Conservation (phyloP, 768 basidiomycete genomes). For the Termitomyces sp. region DNA sequence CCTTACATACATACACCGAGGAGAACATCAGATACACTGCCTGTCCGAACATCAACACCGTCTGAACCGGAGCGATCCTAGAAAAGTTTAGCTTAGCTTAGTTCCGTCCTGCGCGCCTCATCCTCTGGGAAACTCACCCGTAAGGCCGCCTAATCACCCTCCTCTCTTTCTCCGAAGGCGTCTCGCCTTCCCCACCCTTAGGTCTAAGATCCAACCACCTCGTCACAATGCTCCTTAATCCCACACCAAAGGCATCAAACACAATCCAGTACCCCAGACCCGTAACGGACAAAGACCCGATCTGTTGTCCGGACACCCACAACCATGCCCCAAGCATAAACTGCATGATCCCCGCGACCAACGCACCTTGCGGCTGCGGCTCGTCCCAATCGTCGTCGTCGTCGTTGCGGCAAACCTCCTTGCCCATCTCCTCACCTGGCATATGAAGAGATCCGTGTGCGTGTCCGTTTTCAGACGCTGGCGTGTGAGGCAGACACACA, state of each 20-base stretch:
- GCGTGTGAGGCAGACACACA: slow-evolving; percentile 11
- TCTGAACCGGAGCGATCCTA: slow-evolving; percentile 64
- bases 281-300: slow-evolving; percentile 81
- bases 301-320: slow-evolving; percentile 88
- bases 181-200: slow-evolving; percentile 12
- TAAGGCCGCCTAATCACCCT: slow-evolving; percentile 59
- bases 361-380: not conserved
- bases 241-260: slow-evolving; percentile 87
- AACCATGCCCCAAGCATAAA: slow-evolving; percentile 67
- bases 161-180: slow-evolving; percentile 23
- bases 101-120: not conserved
- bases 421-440: not conserved
- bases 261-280: slow-evolving; percentile 96
- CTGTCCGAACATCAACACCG: slow-evolving; percentile 80
- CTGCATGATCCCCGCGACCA: slow-evolving; percentile 32
- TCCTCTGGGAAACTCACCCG: slow-evolving; percentile 20
- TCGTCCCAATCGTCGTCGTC: not conserved
- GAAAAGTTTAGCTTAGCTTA: not conserved
- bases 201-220: slow-evolving; percentile 29
- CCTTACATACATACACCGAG: slow-evolving; percentile 94
- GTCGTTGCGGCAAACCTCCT: not conserved
- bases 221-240: slow-evolving; percentile 39
- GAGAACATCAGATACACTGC: slow-evolving; percentile 93
- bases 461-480: slow-evolving; percentile 11
- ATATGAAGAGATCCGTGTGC: slow-evolving; percentile 1